These are phyloP conservation scores for Sarcodon sp. DNA, from an alignment of 768 basidiomycete genomes.

Conservation along the genomic window DNA sequence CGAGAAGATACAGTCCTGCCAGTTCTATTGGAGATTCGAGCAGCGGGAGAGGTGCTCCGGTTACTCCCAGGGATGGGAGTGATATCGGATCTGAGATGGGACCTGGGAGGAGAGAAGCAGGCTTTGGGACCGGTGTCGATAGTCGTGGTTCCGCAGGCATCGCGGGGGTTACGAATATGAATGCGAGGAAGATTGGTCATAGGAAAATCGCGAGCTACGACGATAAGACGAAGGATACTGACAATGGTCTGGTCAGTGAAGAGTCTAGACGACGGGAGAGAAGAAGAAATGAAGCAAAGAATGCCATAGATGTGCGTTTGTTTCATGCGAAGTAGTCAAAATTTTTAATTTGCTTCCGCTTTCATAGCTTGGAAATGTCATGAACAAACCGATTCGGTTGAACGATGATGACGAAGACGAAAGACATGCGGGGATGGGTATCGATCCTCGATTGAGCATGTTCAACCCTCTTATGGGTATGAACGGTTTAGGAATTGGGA, in stretches of 20 bases:
- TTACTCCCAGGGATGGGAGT: conserved; percentile 72
- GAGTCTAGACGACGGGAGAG: conserved; percentile 58
- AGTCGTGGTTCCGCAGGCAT: conserved; percentile 3
- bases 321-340: conserved; percentile 1
- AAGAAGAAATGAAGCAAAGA: conserved; percentile 71
- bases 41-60: conserved; percentile 49
- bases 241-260: conserved; percentile 14
- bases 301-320: conserved; percentile 70
- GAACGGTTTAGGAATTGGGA: conserved; percentile 16
- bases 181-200: conserved; percentile 20
- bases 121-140: conserved; percentile 1
- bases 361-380: conserved; percentile 70
- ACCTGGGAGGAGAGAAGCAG: conserved; percentile 10
- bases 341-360: conserved; percentile 4
- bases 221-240: conserved; percentile 25
- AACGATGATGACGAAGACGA: conserved; percentile 22
- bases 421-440: conserved; percentile 11
- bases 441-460: conserved; percentile 23
- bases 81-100: conserved; percentile 25
- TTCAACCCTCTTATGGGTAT: conserved; percentile 17
- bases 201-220: conserved; percentile 54
- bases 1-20: conserved; percentile 54
- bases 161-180: conserved; percentile 5
- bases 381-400: conserved; percentile 54
- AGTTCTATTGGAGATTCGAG: conserved; percentile 83